phyloP scores from a whole-genome alignment of 2,329 filamentous ascomycete genomes.

The Stemphylium lycopersici region DNA sequence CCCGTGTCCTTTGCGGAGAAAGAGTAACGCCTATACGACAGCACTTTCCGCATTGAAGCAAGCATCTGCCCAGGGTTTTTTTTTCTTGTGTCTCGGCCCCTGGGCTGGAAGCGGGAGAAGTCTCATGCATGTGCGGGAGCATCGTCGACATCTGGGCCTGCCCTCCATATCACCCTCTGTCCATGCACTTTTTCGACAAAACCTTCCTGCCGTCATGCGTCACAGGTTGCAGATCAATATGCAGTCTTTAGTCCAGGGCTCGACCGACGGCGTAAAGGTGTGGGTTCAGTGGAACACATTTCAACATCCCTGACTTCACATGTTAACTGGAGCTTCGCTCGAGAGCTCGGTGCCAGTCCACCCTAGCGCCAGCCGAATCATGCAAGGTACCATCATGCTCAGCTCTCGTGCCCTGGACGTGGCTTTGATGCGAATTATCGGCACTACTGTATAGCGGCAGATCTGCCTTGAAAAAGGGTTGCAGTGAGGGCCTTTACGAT shows the following conservation, averaged over 20 bases:
- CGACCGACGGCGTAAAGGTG: no score
- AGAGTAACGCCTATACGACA: slow-evolving; percentile 6
- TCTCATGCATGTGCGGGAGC: background rate
- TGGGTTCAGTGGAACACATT: background rate
- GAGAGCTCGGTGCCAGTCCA: slow-evolving; percentile 17
- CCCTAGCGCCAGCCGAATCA: slow-evolving; percentile 24
- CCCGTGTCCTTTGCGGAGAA: slow-evolving; percentile 14
- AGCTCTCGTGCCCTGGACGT: slow-evolving; percentile 12
- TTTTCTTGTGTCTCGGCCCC: slow-evolving; percentile 16
- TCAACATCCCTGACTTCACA: slow-evolving; percentile 24
- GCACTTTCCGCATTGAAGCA: slow-evolving; percentile 18
- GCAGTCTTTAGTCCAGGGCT: no score
- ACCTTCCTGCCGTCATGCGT: background rate
- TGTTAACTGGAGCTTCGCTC: slow-evolving; percentile 14
- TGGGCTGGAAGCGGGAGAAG: slow-evolving; percentile 13
- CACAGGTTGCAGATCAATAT: background rate
- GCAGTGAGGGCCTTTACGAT: background rate
- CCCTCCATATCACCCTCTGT: background rate
- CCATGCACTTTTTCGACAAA: background rate
- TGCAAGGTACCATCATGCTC: slow-evolving; percentile 32
- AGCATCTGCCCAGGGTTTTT: background rate
- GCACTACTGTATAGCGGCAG: background rate
- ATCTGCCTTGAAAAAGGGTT: background rate
- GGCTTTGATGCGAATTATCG: background rate
- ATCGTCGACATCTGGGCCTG: background rate